phyloP scores from a whole-genome alignment of 2,329 filamentous ascomycete genomes.

The Ophiosphaerella narmari region DNA sequence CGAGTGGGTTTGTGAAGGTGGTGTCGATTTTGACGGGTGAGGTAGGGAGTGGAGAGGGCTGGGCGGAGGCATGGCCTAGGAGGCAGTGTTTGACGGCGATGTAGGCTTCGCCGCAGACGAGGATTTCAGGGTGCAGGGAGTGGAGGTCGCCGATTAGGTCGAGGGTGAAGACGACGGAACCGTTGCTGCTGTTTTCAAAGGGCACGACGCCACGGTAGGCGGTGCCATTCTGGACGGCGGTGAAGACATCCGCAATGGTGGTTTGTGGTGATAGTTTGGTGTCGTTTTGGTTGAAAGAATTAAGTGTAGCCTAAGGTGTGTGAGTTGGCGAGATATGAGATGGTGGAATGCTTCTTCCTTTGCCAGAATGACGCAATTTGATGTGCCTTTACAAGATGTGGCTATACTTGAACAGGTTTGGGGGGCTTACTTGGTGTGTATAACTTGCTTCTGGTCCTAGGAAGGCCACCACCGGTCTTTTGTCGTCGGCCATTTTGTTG shows the following conservation, averaged over 20 bases:
- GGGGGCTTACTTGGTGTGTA: constrained; percentile 65
- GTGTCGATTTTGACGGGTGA: not conserved
- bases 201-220: constrained; percentile 81
- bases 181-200: constrained; percentile 95
- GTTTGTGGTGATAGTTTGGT: constrained; percentile 47
- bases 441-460: constrained; percentile 69
- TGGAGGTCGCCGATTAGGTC: constrained; percentile 83
- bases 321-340: not conserved
- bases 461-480: constrained; percentile 55
- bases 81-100: constrained; percentile 88
- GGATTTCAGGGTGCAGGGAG: constrained; percentile 66
- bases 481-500: constrained; percentile 13
- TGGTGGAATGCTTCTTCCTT: not conserved
- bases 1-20: constrained; percentile 1
- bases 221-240: constrained; percentile 69
- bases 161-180: constrained; percentile 85
- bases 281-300: constrained; percentile 51
- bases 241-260: constrained; percentile 73
- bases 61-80: constrained; percentile 57
- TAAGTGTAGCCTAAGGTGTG: constrained; percentile 57
- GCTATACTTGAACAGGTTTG: too few relatives aligned
- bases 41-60: not conserved
- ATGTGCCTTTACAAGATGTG: too few relatives aligned
- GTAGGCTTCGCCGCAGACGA: constrained; percentile 82
- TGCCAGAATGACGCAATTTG: not conserved